Percentiles rank a stretch among this genome's conserved stretches.
Evolutionary conservation across 2,329 filamentous ascomycete genomes (phyloP).

Genomic region (Zasmidium cellare): DNA sequence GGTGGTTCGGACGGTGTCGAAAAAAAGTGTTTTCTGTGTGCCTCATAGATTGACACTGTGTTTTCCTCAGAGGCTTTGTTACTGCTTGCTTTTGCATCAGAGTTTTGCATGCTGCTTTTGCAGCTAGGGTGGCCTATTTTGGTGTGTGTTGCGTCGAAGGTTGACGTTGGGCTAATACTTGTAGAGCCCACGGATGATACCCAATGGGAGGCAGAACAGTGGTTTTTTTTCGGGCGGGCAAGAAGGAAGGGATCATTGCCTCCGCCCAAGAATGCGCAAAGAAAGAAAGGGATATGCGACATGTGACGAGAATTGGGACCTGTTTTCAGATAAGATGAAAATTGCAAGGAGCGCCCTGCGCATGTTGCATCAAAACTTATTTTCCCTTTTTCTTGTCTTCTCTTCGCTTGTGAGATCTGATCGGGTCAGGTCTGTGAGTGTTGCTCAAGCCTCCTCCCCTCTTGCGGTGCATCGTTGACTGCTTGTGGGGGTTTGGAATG

Average conservation of each 20-base stretch:
- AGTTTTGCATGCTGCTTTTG: too few species aligned
- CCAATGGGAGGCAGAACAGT: conserved; percentile 3
- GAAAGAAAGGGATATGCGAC: background rate
- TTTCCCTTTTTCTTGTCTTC: background rate
- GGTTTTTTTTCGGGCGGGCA: too few species aligned
- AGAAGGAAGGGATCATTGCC: too few species aligned
- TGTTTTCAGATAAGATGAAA: background rate
- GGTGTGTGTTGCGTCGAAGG: background rate
- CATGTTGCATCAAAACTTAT: background rate
- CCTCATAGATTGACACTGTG: conserved; percentile 9
- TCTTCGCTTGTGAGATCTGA: too few species aligned
- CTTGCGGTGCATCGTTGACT: too few species aligned
- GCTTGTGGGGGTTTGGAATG: too few species aligned
- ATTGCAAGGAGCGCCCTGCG: conserved; percentile 9
- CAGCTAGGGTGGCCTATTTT: background rate
- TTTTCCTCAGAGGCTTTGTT: conserved; percentile 5
- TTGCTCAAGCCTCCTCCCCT: too few species aligned
- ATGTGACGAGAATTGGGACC: conserved; percentile 2
- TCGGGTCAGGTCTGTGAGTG: too few species aligned
- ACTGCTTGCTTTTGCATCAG: background rate
- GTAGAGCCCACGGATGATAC: conserved; percentile 11
- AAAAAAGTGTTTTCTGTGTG: conserved; percentile 1
- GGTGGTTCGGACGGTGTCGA: too few species aligned
- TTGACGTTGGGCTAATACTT: conserved; percentile 11
- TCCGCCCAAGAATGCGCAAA: background rate